These are phyloP conservation scores for Scedosporium aurantiacum DNA, from an alignment of 2,329 filamentous ascomycete species.

Conservation along the genomic window DNA sequence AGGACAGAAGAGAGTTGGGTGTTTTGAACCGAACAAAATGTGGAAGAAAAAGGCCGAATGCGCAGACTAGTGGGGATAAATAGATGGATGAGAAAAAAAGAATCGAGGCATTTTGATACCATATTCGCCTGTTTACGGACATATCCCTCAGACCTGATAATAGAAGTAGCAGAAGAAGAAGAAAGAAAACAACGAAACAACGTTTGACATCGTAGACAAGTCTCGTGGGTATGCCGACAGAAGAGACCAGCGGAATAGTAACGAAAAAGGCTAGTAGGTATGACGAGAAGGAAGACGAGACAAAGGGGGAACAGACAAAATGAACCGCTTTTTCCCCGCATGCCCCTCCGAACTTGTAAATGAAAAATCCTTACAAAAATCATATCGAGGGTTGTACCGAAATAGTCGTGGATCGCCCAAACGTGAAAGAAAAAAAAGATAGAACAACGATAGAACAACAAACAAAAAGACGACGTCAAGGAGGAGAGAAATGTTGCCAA, in stretches of 20 bases:
- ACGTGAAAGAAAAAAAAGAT: slow-evolving; percentile 5
- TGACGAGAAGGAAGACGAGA: slow-evolving; percentile 11
- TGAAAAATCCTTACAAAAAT: neutral
- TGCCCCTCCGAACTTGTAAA: neutral
- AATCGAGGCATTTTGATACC: slow-evolving; percentile 7
- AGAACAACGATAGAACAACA: neutral
- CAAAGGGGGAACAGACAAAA: slow-evolving; percentile 11
- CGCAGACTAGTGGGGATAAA: slow-evolving; percentile 1
- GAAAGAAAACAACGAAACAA: slow-evolving; percentile 16
- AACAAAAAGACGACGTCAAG: neutral
- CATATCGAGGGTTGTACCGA: neutral
- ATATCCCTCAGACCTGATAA: slow-evolving; percentile 15
- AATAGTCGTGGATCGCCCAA: slow-evolving; percentile 1
- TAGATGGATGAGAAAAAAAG: slow-evolving; percentile 4
- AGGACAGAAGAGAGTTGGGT: neutral
- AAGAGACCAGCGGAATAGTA: slow-evolving; percentile 16
- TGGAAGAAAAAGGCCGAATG: neutral
- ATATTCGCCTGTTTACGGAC: slow-evolving; percentile 8
- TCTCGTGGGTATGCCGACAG: slow-evolving; percentile 10
- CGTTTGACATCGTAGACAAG: slow-evolving; percentile 15
- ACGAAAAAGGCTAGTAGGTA: slow-evolving; percentile 7
- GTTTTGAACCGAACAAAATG: neutral
- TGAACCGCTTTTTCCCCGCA: slow-evolving; percentile 8
- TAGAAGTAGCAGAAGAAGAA: slow-evolving; percentile 9
- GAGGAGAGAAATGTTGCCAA: no score